A percentile compares a stretch with the other conserved stretches of the same genome.
phyloP scores from a whole-genome alignment of 257 asterid species.

The Solanum boliviense region DNA sequence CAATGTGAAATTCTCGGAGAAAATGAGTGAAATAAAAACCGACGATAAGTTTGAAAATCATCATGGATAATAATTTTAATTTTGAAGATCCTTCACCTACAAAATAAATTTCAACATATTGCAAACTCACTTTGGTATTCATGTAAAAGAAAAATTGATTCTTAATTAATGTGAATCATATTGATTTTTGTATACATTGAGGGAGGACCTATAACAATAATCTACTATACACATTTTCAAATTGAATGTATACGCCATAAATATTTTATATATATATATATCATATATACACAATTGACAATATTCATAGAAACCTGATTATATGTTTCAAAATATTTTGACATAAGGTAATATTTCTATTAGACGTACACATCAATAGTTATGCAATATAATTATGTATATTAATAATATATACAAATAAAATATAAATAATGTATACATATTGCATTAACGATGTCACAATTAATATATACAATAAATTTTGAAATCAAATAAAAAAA shows the following conservation, averaged over 20 bases:
- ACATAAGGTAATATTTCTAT: background rate
- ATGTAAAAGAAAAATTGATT: background rate
- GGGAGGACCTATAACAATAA: background rate
- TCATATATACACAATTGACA: background rate
- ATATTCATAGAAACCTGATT: background rate
- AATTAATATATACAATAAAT: background rate
- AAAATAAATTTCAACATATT: background rate
- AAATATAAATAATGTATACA: background rate
- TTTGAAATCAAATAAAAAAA: too few relatives aligned
- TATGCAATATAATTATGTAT: background rate
- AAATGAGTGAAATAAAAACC: background rate
- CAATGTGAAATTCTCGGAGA: background rate
- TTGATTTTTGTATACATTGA: background rate
- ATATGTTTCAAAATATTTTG: background rate
- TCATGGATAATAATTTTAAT: background rate
- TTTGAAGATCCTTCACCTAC: background rate
- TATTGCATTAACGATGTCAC: background rate
- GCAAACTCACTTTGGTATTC: background rate
- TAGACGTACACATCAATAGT: background rate
- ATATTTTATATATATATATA: background rate
- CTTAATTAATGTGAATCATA: background rate
- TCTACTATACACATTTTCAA: background rate
- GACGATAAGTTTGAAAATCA: background rate
- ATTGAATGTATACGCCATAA: background rate
- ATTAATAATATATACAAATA: background rate